These are phyloP conservation scores for Xylaria cubensis DNA, from an alignment of 495 filamentous ascomycete genomes.

Conservation along the genomic window DNA sequence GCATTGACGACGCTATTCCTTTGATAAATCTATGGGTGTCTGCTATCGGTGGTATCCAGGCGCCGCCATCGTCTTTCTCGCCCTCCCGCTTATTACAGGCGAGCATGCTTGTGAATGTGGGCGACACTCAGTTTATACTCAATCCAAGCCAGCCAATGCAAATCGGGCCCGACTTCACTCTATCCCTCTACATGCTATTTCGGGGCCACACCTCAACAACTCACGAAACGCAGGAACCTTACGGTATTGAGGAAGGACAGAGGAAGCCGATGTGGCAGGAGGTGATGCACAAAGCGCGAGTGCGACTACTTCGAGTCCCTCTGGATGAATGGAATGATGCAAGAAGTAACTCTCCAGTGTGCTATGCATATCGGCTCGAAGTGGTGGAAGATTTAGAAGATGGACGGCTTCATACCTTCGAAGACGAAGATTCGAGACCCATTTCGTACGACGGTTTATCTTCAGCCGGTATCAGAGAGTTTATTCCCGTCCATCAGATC, in stretches of 20 bases:
- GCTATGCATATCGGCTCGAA: constrained; percentile 88
- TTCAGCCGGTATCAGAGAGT: constrained; percentile 79
- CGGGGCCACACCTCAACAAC: constrained; percentile 65
- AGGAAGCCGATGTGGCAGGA: constrained; percentile 94
- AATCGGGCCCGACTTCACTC: constrained; percentile 84
- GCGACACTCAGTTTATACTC: constrained; percentile 82
- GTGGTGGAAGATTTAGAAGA: constrained; percentile 95
- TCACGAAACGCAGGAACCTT: constrained; percentile 47
- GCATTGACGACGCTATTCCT: constrained; percentile 93
- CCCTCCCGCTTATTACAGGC: constrained; percentile 92
- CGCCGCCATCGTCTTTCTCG: constrained; percentile 55
- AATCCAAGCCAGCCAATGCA: constrained; percentile 71
- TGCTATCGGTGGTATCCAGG: constrained; percentile 81
- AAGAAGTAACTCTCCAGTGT: too few relatives aligned
- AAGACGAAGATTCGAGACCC: constrained; percentile 67
- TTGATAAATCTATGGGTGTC: constrained; percentile 95
- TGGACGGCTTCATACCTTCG: constrained; percentile 82
- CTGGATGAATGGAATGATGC: too few relatives aligned
- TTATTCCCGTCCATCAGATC: constrained; percentile 87
- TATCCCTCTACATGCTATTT: constrained; percentile 98
- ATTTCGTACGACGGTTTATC: constrained; percentile 70
- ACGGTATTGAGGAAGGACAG: constrained; percentile 54
- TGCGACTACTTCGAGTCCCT: constrained; percentile 72
- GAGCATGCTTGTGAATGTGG: constrained; percentile 87
- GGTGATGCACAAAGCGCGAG: constrained; percentile 90